Percentiles rank a stretch among this genome's conserved stretches.
These are phyloP conservation scores for Malus sieversii DNA, from an alignment of 306 rosid genomes.

Conservation along the genomic window DNA sequence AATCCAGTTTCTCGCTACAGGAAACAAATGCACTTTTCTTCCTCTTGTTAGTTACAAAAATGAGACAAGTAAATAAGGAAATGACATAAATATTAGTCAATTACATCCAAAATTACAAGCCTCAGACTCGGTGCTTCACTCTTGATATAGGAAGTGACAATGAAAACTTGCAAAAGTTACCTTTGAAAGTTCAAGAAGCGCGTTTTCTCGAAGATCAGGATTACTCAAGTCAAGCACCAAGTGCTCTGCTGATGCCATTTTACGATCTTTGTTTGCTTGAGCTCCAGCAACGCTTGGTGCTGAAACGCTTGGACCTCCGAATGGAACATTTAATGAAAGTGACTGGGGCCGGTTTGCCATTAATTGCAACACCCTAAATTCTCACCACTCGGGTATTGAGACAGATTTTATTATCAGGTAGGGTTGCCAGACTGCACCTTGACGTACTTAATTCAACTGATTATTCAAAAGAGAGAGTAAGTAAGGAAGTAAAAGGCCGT, in stretches of 20 bases:
- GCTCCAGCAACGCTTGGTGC: constrained; percentile 25
- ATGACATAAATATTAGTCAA: background rate
- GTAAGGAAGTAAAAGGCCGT: background rate
- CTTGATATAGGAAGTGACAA: background rate
- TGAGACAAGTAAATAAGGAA: background rate
- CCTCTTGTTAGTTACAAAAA: background rate
- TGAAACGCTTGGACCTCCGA: constrained; percentile 35
- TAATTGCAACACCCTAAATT: background rate
- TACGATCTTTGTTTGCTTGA: constrained; percentile 40
- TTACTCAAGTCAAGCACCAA: constrained; percentile 53
- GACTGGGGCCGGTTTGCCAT: constrained; percentile 26
- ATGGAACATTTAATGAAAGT: constrained; percentile 25
- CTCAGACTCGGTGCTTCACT: background rate
- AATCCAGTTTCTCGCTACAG: background rate
- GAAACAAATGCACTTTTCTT: background rate
- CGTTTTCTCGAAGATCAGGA: constrained; percentile 55
- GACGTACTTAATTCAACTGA: background rate
- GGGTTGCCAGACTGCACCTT: background rate
- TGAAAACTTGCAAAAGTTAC: constrained; percentile 13
- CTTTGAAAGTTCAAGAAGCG: constrained; percentile 59
- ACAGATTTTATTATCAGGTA: background rate
- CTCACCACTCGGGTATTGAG: background rate
- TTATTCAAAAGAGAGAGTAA: background rate
- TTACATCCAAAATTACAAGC: background rate
- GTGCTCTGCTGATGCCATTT: constrained; percentile 56